Base-by-base conservation (phyloP, 2,329 filamentous ascomycete genomes). In the Alternaria brassicicola region DNA sequence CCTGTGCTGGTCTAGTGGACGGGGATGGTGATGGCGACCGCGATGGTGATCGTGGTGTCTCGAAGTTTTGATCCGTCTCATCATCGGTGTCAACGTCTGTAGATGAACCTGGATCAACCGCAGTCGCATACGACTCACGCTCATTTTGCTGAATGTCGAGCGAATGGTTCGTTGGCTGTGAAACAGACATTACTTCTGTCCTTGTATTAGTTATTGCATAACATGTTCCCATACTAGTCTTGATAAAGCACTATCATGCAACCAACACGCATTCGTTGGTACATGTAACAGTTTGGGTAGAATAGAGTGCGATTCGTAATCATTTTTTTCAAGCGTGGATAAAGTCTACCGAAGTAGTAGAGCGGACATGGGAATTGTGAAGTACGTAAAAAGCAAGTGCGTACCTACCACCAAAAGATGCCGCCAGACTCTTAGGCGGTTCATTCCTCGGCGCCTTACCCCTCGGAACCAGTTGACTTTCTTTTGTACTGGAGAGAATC, bases 31-130 rank as follows among this genome's bases (percentile, higher is more conserved):
- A 74, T 12, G 61, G 67, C 8, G 71, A 66, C 2, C 64, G 54
- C 8, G 53, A 51, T 25, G 19, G 23, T 17, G 47, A 73, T 15
- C 57, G 68, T 17, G 69, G 65, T 10, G 65, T 68, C 17, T 54
- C 33, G 25, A 50, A 69, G 13, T 21, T 4, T 30, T 36, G 25
- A n/a, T 48, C 30, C 30, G 17, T 36, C 43, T 69, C 64, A 26
- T 67, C 55, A 28, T 67, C 66, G 3, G 72, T 68, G 7, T 76
- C 72, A 15, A 69, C 71, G 30, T 75, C 73, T 2, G 74, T 76
- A 1, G 71, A 61, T 6, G 70, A 73, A 2, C 69, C 74, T 50
- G 66, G 64, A 21, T 71, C 65, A 5, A 54, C 49, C 13, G 62
- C 61, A 5, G 65, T 62, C 3, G 59, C 52, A 51, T 54, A 30